Base-by-base conservation (phyloP, 106 monocot genomes). In the Apostasia shenzhenica region DNA sequence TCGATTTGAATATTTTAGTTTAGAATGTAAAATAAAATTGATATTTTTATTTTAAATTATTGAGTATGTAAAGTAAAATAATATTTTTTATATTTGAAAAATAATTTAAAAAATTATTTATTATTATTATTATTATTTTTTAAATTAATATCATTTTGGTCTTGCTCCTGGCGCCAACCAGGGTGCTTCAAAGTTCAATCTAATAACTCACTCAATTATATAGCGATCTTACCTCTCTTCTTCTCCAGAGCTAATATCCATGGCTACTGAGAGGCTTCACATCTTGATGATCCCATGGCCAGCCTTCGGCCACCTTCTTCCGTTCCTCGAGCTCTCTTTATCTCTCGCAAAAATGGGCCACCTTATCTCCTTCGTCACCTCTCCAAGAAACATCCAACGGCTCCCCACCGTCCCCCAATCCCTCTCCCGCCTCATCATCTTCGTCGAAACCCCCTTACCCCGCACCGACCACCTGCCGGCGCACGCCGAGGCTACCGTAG, bases 251-350 rank as follows among this genome's bases (percentile, higher is more conserved):
- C 26, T 26, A 26, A 26, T 26, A 26, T 26, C 26, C 26, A 64
- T 64, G 64, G 64, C 64, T 2, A 1, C 41, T 55, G 42, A 41
- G 12, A 61, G 47, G 11, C 72, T 82, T 52, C 84, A 88, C 66
- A 64, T 85, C 4, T 74, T 74, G 1, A 62, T 82, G 71, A 55
- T 89, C 62, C 88, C 88, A 74, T 89, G 88, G 88, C 74, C 79
- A 4, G 88, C 79, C 57, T 77, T 81, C 14, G 88, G 85, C 64
- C 88, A 89, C 60, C 64, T 85, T 60, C 70, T 82, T 14, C 85
- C 88, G n/a, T 85, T 79, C 74, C 61, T 80, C 4, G 79, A 89
- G 79, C 79, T 88, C 70, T 75, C 88, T 54, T 79, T 84, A 66
- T 67, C 69, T 54, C 39, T 88, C 48, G 88, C 88, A 14, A 41